Conservation (phyloP, 257 asterid genomes). For the Salvia hispanica region DNA sequence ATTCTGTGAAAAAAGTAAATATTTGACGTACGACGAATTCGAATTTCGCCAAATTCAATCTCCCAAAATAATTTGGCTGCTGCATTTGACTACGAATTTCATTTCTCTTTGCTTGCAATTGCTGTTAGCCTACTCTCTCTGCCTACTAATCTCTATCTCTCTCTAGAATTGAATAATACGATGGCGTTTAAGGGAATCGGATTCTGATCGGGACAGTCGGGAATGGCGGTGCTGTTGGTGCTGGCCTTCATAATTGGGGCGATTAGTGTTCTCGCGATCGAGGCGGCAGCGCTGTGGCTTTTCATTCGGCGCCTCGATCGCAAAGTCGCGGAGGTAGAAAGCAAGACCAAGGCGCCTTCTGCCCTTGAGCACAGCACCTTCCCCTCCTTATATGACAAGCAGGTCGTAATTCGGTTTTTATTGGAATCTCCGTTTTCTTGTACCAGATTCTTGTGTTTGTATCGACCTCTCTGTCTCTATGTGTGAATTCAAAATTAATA, state of each 20-base stretch:
- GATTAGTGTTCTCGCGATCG: conserved; percentile 59
- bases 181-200: conserved; percentile 11
- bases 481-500: neutral
- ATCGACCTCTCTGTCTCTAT: neutral
- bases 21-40: too few relatives aligned
- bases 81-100: too few relatives aligned
- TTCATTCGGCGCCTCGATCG: conserved; percentile 57
- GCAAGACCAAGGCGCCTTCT: conserved; percentile 29
- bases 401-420: conserved; percentile 45
- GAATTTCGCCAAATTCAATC: too few relatives aligned
- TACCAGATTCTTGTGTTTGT: neutral
- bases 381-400: conserved; percentile 53
- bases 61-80: too few relatives aligned
- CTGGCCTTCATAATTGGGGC: conserved; percentile 69
- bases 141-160: neutral
- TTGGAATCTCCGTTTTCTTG: conserved; percentile 9
- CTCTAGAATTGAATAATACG: neutral
- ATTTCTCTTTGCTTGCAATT: neutral
- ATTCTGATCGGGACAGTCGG: conserved; percentile 23
- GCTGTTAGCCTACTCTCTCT: neutral
- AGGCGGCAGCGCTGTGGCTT: conserved; percentile 54
- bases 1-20: too few relatives aligned
- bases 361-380: conserved; percentile 40
- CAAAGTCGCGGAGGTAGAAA: conserved; percentile 42
- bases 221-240: conserved; percentile 54